Base-by-base conservation (phyloP, 1,284 basidiomycete species). In the Thecaphora thlaspeos region DNA sequence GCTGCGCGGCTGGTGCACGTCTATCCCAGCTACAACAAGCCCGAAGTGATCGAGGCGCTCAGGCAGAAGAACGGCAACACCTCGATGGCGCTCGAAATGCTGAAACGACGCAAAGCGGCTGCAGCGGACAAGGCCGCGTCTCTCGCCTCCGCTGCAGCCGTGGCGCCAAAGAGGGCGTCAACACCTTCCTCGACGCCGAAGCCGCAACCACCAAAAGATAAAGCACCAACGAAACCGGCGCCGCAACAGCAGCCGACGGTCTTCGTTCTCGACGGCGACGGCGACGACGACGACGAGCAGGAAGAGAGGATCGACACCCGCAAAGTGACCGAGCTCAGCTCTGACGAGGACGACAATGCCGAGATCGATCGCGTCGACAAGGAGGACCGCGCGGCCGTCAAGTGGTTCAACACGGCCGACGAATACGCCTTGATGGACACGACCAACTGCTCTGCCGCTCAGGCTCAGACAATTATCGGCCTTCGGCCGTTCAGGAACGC, bases 401-500 rank as follows among this genome's bases (percentile, higher is more conserved):
- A 86, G n/a, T 94, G 91, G 76, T 91, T 97, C 82, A 97, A 96
- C 69, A 82, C 82, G 14, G 85, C 87, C 38, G 83, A 83, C 8
- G 80, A 83, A 15, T 88, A 87, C 48, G 86, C 86, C 18, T 78
- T 99, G 32, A 88, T 91, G 59, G 92, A 95, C 69, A 81, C 96
- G 37, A 94, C 91, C 44, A 91, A 92, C 34, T 96, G 92, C 74
- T 87, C 84, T 15, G 79, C 81, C 2, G 88, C 87, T 39, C 92
- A 97, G 78, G 94, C 93, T 0, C 80, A 84, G 23, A 84, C 84
- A 51, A 90, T 97, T 64, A 84, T 91, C 54, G 82, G 83, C 18
- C 81, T 92, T 37, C 86, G 94, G 41, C 93, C 93, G 0, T 99
- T 91, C 78, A 75, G 78, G 5, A 84, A 85, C 19, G 83, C 87